Base-by-base conservation (phyloP, 345 rosid genomes). In the Eucalyptus tenuipes region DNA sequence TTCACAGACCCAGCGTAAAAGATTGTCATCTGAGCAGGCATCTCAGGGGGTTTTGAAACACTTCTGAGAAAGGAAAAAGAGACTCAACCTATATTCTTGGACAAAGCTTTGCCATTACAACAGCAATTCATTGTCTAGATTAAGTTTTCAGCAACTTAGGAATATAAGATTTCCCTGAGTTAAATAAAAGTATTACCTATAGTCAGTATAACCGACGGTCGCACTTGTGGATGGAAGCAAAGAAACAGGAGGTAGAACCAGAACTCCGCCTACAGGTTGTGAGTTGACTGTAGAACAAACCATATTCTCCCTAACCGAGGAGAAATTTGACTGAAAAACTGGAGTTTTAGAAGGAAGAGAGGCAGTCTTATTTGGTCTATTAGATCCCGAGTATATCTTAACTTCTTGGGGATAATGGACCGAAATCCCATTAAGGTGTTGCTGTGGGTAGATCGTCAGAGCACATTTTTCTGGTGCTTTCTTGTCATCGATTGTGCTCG, bases 1-100 rank as follows among this genome's bases (percentile, higher is more conserved):
- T 89, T 92, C 89, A 97, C 96, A 29, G 92, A 88, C 49, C 99
- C 99, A 0, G 89, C 97, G 85, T 96, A 97, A 90, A 97, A 95
- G 91, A 97, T 94, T 71, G 99, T 95, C 92, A 97, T 89, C 88
- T 93, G 97, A 40, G 88, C 25, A 31, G 93, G 87, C 89, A 96
- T 89, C 57, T 89, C 94, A 81, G 92, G 89, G 87, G 92, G 33
- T 91, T 92, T 94, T 86, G 84, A 88, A 91, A 91, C 92, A 92
- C 92, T 91, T 89, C 91, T 89, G 89, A n/a, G 66, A 71, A 85
- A 86, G 64, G 87, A 7, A 86, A 64, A 14, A 15, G 57, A 8
- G 55, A 85, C 55, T 85, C 57, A 85, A 22, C 57, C 55, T 85
- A 85, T 48, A 27, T 8, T 85, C 52, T 85, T 29, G 13, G 18